Base-by-base conservation (phyloP, 139 green algal genomes). In the Ettlia oleoabundans region DNA sequence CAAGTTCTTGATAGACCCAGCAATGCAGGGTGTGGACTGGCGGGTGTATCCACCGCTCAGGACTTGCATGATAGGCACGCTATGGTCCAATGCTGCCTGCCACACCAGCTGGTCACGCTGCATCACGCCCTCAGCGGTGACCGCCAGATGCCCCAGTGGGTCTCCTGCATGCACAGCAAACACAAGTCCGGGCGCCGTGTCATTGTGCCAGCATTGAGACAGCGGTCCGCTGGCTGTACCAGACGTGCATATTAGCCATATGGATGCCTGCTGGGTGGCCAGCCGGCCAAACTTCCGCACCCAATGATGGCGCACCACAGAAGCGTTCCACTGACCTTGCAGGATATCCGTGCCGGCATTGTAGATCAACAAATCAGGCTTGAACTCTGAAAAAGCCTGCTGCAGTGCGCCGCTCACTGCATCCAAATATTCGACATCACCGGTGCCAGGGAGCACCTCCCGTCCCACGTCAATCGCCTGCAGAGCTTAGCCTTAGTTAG, bases 271-370 rank as follows among this genome's bases (percentile, higher is more conserved):
- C n/a, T n/a, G n/a, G n/a, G n/a, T n/a, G n/a, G n/a, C n/a, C n/a
- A n/a, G n/a, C n/a, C n/a, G n/a, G n/a, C n/a, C n/a, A n/a, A n/a
- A n/a, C n/a, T n/a, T n/a, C n/a, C n/a, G n/a, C n/a, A n/a, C n/a
- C n/a, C n/a, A n/a, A n/a, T n/a, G n/a, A n/a, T n/a, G n/a, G n/a
- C 24, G 58, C 7, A 21, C 24, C 7, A 21, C 22, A 13, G 58
- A 7, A 32, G 58, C 7, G 21, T 21, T 30, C 78, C 1, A 65
- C 82, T 93, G 91, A 2, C 89, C 91, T 28, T 74, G 21, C 40
- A 97, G 83, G 15, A 97, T 86, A 78, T 97, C 94, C 4, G 93
- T 97, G 38, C 92, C 92, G 40, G 93, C 93, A 82, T 96, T 96
- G 84, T 93, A 96, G 0, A 96, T 35, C 7, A 96, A 38, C 10